Evolutionary conservation across 352 stramenopile species (phyloP).

Genomic region (Elongisporangium undulatum): DNA sequence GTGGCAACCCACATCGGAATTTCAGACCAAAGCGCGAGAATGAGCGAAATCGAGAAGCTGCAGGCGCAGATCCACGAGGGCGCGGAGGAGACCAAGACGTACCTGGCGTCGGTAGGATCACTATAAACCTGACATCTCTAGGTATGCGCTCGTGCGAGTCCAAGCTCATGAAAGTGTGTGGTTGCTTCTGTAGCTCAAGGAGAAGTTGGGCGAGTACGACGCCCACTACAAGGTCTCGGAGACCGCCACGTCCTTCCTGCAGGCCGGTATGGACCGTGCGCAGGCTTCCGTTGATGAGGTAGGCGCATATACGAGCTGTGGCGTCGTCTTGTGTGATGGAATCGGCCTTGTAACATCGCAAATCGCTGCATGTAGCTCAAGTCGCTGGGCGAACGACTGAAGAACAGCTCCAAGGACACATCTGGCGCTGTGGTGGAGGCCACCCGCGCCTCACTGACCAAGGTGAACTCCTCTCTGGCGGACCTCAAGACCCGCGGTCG

Average conservation of each 20-base stretch:
- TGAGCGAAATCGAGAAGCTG: slow-evolving; percentile 46
- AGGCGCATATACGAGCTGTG: neutral
- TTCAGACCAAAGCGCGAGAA: neutral
- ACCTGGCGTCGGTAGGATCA: slow-evolving; percentile 36
- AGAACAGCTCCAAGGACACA: slow-evolving; percentile 12
- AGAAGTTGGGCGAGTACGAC: slow-evolving; percentile 56
- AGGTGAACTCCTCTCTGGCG: slow-evolving; percentile 47
- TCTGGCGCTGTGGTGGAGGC: slow-evolving; percentile 43
- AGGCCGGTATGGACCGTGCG: slow-evolving; percentile 55
- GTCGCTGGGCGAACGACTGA: slow-evolving; percentile 21
- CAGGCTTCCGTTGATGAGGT: slow-evolving; percentile 70
- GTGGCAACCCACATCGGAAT: neutral
- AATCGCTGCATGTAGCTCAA: slow-evolving; percentile 10
- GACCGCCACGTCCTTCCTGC: slow-evolving; percentile 61
- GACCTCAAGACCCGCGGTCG: slow-evolving; percentile 50
- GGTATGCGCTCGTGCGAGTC: neutral
- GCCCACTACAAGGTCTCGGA: slow-evolving; percentile 66
- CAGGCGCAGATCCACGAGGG: slow-evolving; percentile 67
- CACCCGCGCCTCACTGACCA: slow-evolving; percentile 49
- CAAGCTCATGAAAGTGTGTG: neutral
- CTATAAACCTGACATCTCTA: neutral
- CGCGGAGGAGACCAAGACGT: slow-evolving; percentile 72
- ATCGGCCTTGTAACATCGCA: neutral
- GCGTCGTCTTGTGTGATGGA: slow-evolving; percentile 8
- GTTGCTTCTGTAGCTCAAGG: slow-evolving; percentile 25